Conservation (phyloP, 2,329 filamentous ascomycete species). For the Pezizomycotina sp. region DNA sequence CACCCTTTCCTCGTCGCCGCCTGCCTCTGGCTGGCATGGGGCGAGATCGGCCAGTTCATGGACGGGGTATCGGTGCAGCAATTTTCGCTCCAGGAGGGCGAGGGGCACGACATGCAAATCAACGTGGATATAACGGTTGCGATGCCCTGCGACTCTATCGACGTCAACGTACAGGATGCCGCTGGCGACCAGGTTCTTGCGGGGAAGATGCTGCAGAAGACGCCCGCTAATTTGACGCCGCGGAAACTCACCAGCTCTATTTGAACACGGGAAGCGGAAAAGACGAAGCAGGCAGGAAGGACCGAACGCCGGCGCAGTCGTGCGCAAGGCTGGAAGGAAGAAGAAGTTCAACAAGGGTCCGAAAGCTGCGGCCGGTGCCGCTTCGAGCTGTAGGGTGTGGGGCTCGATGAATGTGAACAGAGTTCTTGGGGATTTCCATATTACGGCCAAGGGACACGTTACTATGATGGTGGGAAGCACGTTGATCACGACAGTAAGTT, state of each 20-base stretch:
- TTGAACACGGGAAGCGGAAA: constrained; percentile 37
- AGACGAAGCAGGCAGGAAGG: constrained; percentile 24
- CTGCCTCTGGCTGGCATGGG: constrained; percentile 57
- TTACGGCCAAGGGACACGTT: constrained; percentile 90
- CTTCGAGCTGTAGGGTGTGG: constrained; percentile 61
- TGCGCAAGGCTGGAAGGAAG: constrained; percentile 49
- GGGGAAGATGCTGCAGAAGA: constrained; percentile 52
- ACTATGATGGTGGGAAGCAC: constrained; percentile 62
- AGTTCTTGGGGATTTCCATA: constrained; percentile 95
- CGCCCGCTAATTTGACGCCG: constrained; percentile 62
- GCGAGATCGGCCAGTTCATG: constrained; percentile 71
- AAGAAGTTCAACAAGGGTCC: constrained; percentile 54
- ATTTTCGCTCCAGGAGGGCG: constrained; percentile 83
- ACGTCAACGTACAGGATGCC: constrained; percentile 93
- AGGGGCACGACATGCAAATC: constrained; percentile 76
- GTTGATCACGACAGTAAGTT: constrained; percentile 61
- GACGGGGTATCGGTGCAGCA: constrained; percentile 67
- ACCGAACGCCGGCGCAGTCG: constrained; percentile 73
- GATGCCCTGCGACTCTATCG: constrained; percentile 77
- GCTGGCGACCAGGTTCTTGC: constrained; percentile 83
- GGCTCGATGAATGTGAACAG: constrained; percentile 86
- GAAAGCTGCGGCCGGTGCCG: constrained; percentile 33
- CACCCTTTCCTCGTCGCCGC: constrained; percentile 59
- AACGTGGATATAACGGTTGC: constrained; percentile 85
- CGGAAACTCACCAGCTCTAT: constrained; percentile 47